Evolutionary conservation across 1,284 basidiomycete genomes (phyloP), one percentile per base, ranked within the genome.

Genomic region (Puccinia brachypodii): DNA sequence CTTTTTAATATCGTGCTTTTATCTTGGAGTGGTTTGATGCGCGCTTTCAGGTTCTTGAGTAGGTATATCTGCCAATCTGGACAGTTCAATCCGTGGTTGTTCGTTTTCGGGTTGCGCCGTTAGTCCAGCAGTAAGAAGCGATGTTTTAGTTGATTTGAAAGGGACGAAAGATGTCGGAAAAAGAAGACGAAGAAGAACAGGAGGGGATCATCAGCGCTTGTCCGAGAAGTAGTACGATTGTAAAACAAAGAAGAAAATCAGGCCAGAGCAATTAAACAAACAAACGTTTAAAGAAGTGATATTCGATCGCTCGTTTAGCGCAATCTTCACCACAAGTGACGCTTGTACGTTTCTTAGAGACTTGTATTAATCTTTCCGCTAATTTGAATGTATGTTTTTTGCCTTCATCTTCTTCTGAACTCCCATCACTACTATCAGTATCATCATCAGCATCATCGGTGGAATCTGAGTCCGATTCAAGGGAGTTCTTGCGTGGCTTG

Each of bases 281-380:
- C 75, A 66, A n/a, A 80, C 78, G 78, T 62, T 80, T 72, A 38
- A 72, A 80, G 47, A n/a, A 62, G 56, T 80, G 78, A 73, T 72
- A 80, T 25, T 80, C 69, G 4, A 64, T 19, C 16, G 78, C 69
- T 2, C 69, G 68, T 8, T 42, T 60, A 16, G 69, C 69, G 56
- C 78, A 80, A 50, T 80, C 69, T 42, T 73, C 66, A 2, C 78
- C 78, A 64, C 68, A 80, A 14, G 44, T 62, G 25, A 80, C 40
- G 2, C 33, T 58, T 56, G 44, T 7, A n/a, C 19, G 2, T 14
- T 68, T 53, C 33, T 31, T 31, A 2, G 36, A 44, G 56, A 40
- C 36, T 11, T 76, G 11, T 7, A 42, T 25, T 4, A 64, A 40
- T 14, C 14, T 38, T 38, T 14, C 38, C 40, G 38, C 16, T 16